Evolutionary conservation across 345 rosid species (phyloP).

Genomic region (Gynandropsis gynandra): DNA sequence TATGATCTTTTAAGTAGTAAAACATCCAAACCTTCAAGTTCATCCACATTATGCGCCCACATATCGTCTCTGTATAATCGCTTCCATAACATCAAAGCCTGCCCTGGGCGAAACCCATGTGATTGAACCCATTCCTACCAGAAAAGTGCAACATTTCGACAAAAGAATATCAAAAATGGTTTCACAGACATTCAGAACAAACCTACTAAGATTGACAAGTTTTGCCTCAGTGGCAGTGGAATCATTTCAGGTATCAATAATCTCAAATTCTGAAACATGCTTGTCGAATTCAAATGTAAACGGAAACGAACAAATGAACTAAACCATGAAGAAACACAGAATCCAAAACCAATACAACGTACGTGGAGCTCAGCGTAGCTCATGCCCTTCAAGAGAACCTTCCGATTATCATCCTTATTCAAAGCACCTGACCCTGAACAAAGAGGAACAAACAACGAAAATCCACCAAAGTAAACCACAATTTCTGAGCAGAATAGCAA

Average conservation of each 20-base stretch:
- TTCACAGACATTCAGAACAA: neutral
- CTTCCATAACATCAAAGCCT: conserved; percentile 95
- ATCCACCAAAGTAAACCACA: neutral
- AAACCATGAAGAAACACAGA: neutral
- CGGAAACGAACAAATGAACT: neutral
- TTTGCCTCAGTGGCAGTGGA: neutral
- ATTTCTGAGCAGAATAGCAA: neutral
- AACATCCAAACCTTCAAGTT: conserved; percentile 52
- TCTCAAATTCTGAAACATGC: neutral
- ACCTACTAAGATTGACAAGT: neutral
- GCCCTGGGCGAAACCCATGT: conserved; percentile 82
- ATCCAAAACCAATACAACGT: conserved; percentile 4
- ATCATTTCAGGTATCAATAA: neutral
- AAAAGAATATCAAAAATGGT: conserved; percentile 1
- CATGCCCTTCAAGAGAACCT: conserved; percentile 71
- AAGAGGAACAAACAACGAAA: neutral
- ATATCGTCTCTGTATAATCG: conserved; percentile 65
- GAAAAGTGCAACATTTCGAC: neutral
- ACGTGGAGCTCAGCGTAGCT: conserved; percentile 58
- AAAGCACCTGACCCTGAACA: conserved; percentile 1
- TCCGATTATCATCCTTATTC: conserved; percentile 24
- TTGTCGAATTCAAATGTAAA: neutral
- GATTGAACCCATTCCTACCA: conserved; percentile 79
- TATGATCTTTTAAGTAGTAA: neutral
- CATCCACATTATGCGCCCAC: conserved; percentile 60